phyloP scores from a whole-genome alignment of 1,139 yeast genomes.

The Geotrichum cucujoidarum region DNA sequence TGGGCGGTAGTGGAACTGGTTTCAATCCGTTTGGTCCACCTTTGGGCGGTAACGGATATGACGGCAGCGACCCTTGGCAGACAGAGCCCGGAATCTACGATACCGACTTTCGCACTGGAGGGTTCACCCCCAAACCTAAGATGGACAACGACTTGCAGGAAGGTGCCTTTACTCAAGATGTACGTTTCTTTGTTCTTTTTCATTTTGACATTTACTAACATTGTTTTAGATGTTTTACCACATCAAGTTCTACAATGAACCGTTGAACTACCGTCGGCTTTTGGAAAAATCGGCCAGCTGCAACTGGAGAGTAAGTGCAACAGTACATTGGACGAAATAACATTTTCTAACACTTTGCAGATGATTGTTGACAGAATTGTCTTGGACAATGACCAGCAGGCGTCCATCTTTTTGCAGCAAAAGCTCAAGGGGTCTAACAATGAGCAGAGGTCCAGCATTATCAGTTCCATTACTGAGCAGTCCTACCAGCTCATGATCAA shows the following conservation, averaged over 20 bases:
- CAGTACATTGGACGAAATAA: no score
- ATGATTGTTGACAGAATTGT: constrained; percentile 38
- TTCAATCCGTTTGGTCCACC: constrained; percentile 1
- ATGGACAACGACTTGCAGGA: constrained; percentile 11
- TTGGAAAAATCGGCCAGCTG: constrained; percentile 31
- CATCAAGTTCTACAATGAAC: constrained; percentile 28
- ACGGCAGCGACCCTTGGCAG: constrained; percentile 5
- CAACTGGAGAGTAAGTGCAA: constrained; percentile 28
- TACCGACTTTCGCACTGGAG: constrained; percentile 12
- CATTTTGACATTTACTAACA: constrained; percentile 1
- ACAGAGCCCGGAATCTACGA: constrained; percentile 13
- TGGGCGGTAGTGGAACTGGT: neutral
- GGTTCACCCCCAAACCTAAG: constrained; percentile 16
- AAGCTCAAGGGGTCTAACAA: constrained; percentile 37
- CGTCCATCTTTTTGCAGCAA: constrained; percentile 42
- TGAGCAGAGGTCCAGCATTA: constrained; percentile 35
- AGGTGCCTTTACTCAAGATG: constrained; percentile 12
- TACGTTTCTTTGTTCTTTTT: constrained; percentile 1
- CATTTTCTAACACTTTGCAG: constrained; percentile 10
- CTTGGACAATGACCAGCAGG: constrained; percentile 40
- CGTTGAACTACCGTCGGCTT: constrained; percentile 31
- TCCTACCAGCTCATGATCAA: constrained; percentile 38
- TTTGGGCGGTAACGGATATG: no score
- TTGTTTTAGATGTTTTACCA: constrained; percentile 19
- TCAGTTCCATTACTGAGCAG: constrained; percentile 35